Evolutionary conservation across 768 basidiomycete genomes (phyloP), one percentile per base, ranked within the genome.

Genomic region (Russula olivacea): DNA sequence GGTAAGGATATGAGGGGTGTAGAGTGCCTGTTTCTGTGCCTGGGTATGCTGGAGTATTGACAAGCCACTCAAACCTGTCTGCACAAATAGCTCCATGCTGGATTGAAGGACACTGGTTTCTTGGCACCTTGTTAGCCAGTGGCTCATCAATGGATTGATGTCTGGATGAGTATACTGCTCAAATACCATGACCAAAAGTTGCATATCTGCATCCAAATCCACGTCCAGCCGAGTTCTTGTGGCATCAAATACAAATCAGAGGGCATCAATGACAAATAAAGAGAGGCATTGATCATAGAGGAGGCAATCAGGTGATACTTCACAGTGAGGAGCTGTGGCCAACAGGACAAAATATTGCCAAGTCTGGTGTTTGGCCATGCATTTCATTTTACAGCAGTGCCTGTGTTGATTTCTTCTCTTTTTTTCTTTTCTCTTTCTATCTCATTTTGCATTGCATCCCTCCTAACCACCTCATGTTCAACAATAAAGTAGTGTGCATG

Each of bases 101-200:
- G 81, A 76, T 43, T 83, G 80, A 68, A 95, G 84, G 28, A 93
- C 80, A 69, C 91, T 88, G 32, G 85, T 85, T 71, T 93, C 90
- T 69, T 92, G 87, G 61, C 90, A 88, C 48, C 83, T 78, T 19
- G 86, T 79, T 47, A 98, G 78, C 95, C 95, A 98, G 23, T 83
- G 71, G 1, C 83, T 76, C 0, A 89, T 84, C 0, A 91, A 87
- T 0, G 81, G 77, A 41, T 81, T 85, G 62, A 92, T 77, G 59
- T 90, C 87, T 2, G 79, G 76, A 10, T 83, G 80, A 8, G 83
- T 90, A 71, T 87, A 88, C 69, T 91, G 88, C 66, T 91, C 84
- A 65, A 94, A 91, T n/a, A 89, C 86, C 8, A 89, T 81, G 5
- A 92, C 85, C 14, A 93, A 76, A 12, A 92, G 77, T 65, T 91